Percentiles rank a stretch among this genome's conserved stretches.
These are phyloP conservation scores for Capsicum chinense DNA, from an alignment of 257 asterid genomes.

Conservation along the genomic window DNA sequence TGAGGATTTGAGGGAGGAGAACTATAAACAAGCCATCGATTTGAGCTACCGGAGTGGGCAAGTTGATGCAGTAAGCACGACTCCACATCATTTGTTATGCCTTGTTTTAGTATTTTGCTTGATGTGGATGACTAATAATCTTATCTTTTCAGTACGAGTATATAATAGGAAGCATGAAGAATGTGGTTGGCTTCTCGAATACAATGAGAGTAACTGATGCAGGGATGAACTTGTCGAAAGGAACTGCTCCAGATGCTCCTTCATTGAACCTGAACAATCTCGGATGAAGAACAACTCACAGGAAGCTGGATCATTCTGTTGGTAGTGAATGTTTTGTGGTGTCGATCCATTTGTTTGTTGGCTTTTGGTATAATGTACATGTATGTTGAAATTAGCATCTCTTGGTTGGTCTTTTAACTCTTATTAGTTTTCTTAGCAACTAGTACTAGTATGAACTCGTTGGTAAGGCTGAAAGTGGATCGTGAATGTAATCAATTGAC, in stretches of 20 bases:
- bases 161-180: conserved; percentile 19
- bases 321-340: not conserved
- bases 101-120: conserved; percentile 4
- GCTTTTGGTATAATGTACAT: not conserved
- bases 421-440: not conserved
- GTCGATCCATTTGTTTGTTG: not conserved
- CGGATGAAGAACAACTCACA: not conserved
- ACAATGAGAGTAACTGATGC: conserved; percentile 9
- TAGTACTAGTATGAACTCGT: not conserved
- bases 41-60: conserved; percentile 7
- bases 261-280: not conserved
- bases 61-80: not conserved
- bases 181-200: not conserved
- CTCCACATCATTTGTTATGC: not conserved
- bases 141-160: not conserved
- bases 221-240: not conserved
- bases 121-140: not conserved
- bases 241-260: not conserved
- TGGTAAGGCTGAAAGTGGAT: not conserved
- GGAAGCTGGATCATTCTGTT: not conserved
- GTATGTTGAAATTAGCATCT: not conserved
- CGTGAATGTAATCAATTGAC: not conserved
- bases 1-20: not conserved
- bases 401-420: not conserved
- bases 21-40: not conserved